Percentiles rank a stretch among this genome's conserved stretches.
Evolutionary conservation across 441 rosid genomes (phyloP).

Genomic region (Populus hybrid): DNA sequence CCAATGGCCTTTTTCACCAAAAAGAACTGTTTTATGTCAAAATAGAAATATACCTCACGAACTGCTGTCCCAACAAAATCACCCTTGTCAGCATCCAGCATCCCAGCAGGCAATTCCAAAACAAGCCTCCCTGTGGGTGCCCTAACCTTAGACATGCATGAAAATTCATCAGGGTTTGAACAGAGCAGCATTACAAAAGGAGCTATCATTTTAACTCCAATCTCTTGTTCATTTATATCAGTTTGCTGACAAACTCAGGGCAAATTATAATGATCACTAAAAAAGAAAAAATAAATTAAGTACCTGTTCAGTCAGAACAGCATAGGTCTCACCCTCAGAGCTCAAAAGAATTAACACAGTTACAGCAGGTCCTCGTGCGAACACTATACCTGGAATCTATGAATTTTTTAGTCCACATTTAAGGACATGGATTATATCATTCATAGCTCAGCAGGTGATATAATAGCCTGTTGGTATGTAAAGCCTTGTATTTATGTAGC

Average conservation of each 20-base stretch:
- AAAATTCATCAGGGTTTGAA: slow-evolving; percentile 5
- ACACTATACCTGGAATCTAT: slow-evolving; percentile 94
- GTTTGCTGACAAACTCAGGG: not conserved
- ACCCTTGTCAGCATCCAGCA: slow-evolving; percentile 81
- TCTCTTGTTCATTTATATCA: slow-evolving; percentile 2
- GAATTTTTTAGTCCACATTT: slow-evolving; percentile 31
- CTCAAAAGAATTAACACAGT: slow-evolving; percentile 80
- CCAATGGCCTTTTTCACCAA: not conserved
- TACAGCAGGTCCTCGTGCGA: slow-evolving; percentile 92
- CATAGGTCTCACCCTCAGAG: slow-evolving; percentile 61
- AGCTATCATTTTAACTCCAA: slow-evolving; percentile 6
- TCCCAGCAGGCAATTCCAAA: slow-evolving; percentile 95
- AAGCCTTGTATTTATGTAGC: not conserved
- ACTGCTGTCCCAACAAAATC: slow-evolving; percentile 91
- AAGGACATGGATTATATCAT: slow-evolving; percentile 10
- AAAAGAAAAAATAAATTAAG: not conserved
- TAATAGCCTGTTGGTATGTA: not conserved
- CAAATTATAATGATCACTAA: not conserved
- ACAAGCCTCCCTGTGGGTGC: slow-evolving; percentile 80
- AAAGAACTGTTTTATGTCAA: not conserved
- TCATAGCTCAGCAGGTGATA: not conserved
- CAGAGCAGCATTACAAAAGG: slow-evolving; percentile 2
- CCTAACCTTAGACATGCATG: slow-evolving; percentile 51
- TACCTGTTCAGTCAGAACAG: slow-evolving; percentile 95
- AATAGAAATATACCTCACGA: slow-evolving; percentile 65